Percentiles rank a stretch among this genome's conserved stretches.
These are phyloP conservation scores for Clavulina sp. DNA, from an alignment of 768 basidiomycete species.

Conservation along the genomic window DNA sequence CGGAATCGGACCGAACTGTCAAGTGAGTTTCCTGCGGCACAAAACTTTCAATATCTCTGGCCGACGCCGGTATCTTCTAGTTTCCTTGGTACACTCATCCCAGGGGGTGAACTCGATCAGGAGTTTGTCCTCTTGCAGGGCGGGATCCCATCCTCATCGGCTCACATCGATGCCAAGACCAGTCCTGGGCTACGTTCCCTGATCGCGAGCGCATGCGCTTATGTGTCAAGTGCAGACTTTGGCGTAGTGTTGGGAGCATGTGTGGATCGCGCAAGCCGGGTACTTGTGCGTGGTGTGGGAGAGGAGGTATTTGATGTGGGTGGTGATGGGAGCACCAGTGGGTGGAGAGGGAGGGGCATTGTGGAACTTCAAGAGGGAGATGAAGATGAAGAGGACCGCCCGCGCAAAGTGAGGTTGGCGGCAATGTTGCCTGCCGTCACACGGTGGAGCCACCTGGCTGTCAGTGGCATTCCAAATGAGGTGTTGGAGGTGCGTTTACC, in stretches of 20 bases:
- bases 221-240: constrained; percentile 54
- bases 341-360: too few species aligned
- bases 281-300: constrained; percentile 46
- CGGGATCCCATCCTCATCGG: constrained; percentile 24
- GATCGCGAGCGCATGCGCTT: constrained; percentile 46
- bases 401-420: constrained; percentile 46
- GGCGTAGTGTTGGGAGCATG: constrained; percentile 49
- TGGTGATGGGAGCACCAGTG: constrained; percentile 13
- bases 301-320: constrained; percentile 37
- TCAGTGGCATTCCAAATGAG: constrained; percentile 59
- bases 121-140: constrained; percentile 53
- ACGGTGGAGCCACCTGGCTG: constrained; percentile 52
- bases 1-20: constrained; percentile 1
- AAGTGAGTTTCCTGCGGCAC: constrained; percentile 1
- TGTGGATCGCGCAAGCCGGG: constrained; percentile 49
- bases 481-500: constrained; percentile 53
- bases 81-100: constrained; percentile 58
- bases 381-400: constrained; percentile 23
- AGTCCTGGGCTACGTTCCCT: constrained; percentile 40
- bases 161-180: constrained; percentile 7
- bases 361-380: constrained; percentile 22
- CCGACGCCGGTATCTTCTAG: too few species aligned
- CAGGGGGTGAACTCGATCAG: constrained; percentile 52
- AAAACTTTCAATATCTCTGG: background rate
- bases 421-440: constrained; percentile 65